Percentiles rank a stretch among this genome's conserved stretches.
Evolutionary conservation across 2,329 filamentous ascomycete species (phyloP).

Genomic region (Rhinocladiella mackenziei): DNA sequence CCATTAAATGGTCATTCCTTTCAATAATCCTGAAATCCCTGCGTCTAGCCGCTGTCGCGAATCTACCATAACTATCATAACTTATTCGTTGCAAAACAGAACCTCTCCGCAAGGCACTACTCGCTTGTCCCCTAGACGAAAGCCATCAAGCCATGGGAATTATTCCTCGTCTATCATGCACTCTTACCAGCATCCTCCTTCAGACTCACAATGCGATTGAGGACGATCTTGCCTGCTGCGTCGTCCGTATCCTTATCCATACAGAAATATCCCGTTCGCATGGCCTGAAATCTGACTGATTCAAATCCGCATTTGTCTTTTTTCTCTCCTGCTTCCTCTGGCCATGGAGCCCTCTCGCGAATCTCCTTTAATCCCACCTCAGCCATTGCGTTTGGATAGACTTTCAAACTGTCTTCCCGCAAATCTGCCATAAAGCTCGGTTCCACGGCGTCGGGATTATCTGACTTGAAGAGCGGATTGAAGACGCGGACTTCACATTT

Average conservation of each 20-base stretch:
- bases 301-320: conserved; percentile 57
- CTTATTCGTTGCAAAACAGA: no score
- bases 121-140: no score
- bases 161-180: conserved; percentile 4
- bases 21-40: no score
- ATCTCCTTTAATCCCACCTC: conserved; percentile 82
- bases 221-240: conserved; percentile 63
- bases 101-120: no score
- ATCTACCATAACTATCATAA: no score
- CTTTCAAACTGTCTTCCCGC: conserved; percentile 75
- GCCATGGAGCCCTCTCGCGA: conserved; percentile 70
- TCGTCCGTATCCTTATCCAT: conserved; percentile 73
- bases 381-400: conserved; percentile 74
- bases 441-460: conserved; percentile 71
- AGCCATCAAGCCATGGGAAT: no score
- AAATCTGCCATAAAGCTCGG: conserved; percentile 81
- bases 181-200: conserved; percentile 79
- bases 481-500: conserved; percentile 72
- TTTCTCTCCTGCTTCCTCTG: conserved; percentile 69
- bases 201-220: conserved; percentile 87
- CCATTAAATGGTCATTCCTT: no score
- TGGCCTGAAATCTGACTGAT: conserved; percentile 82
- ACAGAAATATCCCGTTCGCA: conserved; percentile 83
- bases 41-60: no score
- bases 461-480: conserved; percentile 79